A percentile compares a stretch with the other conserved stretches of the same genome.
phyloP scores from a whole-genome alignment of 1,284 basidiomycete genomes.

The Naganishia liquefaciens region DNA sequence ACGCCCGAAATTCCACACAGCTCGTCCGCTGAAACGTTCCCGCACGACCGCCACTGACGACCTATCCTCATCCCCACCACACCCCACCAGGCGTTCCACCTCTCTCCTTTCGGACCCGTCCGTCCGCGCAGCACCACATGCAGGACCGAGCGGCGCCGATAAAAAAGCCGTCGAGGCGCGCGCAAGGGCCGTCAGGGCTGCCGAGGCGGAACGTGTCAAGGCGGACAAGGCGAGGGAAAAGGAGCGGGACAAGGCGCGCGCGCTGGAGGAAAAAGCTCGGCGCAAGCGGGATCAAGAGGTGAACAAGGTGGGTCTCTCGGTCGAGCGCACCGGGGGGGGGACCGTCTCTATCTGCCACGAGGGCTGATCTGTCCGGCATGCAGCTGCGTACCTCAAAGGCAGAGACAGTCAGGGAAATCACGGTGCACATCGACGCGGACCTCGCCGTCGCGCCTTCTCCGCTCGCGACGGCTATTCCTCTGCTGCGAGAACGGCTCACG shows the following conservation, averaged over 20 bases:
- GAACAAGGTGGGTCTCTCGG: constrained; percentile 40
- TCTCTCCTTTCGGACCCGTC: neutral
- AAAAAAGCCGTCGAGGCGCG: constrained; percentile 35
- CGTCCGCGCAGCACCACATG: neutral
- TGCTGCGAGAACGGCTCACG: constrained; percentile 42
- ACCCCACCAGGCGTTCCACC: neutral
- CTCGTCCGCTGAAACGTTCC: constrained; percentile 12
- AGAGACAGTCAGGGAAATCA: constrained; percentile 50
- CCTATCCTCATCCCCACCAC: constrained; percentile 1
- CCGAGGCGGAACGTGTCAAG: constrained; percentile 37
- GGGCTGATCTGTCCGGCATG: neutral
- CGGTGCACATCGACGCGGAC: constrained; percentile 48
- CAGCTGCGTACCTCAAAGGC: constrained; percentile 49
- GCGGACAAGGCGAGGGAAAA: constrained; percentile 41
- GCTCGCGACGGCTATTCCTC: constrained; percentile 47
- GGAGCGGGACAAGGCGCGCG: constrained; percentile 45
- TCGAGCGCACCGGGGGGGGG: no score
- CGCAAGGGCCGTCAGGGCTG: constrained; percentile 7
- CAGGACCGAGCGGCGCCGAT: constrained; percentile 36
- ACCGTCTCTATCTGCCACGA: neutral
- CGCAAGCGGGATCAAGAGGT: constrained; percentile 45
- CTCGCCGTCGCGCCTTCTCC: constrained; percentile 43
- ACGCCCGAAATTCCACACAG: neutral
- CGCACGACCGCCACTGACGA: constrained; percentile 14
- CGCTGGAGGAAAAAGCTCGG: constrained; percentile 47